These are phyloP conservation scores for Starmerella vaccinii DNA, from an alignment of 805 yeast species.

Conservation along the genomic window DNA sequence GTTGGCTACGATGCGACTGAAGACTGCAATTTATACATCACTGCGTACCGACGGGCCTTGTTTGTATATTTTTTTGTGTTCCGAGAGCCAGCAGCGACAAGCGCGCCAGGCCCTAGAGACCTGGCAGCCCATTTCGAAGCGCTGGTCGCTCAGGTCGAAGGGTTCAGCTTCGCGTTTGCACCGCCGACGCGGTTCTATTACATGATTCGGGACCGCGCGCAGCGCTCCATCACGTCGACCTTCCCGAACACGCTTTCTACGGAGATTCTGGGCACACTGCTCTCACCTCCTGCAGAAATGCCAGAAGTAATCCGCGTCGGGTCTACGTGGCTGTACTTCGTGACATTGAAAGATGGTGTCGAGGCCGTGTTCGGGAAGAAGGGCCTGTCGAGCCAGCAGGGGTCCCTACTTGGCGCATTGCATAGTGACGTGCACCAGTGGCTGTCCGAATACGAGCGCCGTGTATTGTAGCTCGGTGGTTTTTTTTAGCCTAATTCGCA, in stretches of 20 bases:
- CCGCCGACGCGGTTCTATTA: constrained; percentile 23
- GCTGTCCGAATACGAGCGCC: constrained; percentile 15
- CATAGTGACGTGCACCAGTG: constrained; percentile 20
- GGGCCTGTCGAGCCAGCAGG: constrained; percentile 10
- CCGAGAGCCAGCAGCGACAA: neutral
- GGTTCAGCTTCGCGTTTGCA: constrained; percentile 23
- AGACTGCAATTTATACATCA: neutral
- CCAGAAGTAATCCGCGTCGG: constrained; percentile 16
- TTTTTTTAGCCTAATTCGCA: too few relatives aligned
- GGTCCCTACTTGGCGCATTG: constrained; percentile 15
- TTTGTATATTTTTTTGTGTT: constrained; percentile 10
- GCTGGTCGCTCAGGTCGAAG: constrained; percentile 16
- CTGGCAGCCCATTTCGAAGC: constrained; percentile 7
- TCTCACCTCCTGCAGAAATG: neutral
- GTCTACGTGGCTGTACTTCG: constrained; percentile 18
- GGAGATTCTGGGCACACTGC: constrained; percentile 12
- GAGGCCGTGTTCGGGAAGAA: constrained; percentile 18
- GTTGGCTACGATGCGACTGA: constrained; percentile 1
- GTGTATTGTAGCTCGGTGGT: neutral
- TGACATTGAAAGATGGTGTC: constrained; percentile 2
- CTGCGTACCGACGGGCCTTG: constrained; percentile 10
- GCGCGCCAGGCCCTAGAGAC: neutral
- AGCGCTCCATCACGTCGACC: constrained; percentile 10
- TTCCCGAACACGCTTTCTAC: constrained; percentile 7
- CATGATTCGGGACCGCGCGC: constrained; percentile 6